Evolutionary conservation across 805 yeast genomes (phyloP), one percentile per base, ranked within the genome.

Genomic region (Wickerhamiella azyma): DNA sequence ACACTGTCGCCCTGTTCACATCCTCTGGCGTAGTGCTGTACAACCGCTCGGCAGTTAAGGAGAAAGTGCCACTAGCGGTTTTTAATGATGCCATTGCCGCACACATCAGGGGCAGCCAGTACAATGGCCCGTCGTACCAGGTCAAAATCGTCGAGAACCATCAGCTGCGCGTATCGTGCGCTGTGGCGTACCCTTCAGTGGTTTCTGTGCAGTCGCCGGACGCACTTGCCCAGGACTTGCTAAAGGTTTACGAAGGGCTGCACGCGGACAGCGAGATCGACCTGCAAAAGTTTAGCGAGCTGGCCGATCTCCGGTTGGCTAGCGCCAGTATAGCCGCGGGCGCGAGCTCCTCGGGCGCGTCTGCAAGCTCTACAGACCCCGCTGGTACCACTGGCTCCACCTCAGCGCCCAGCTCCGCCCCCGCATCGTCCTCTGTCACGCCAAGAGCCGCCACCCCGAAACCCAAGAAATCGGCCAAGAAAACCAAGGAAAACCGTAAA

Each of bases 21-120:
- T 67, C 69, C 0, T 69, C 74, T 9, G 83, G 83, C 1, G 57
- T 68, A 9, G 77, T 77, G 19, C 61, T 70, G 13, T 76, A 71
- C 69, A 67, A 68, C 53, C 59, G 69, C 47, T 62, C 66, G 2
- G 28, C 41, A 6, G 41, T 35, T 2, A 50, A 16, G 2, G 66
- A 53, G 54, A 64, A 60, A 50, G 64, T 71, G 14, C 60, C 75
- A 0, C 63, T 61, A 13, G 39, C 62, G 2, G 62, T 72, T 1
- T 58, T 73, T 43, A 75, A 75, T 53, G 58, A 70, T 8, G 65
- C 77, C 36, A 67, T 77, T 39, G 61, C 70, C n/a, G 68, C 68
- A 19, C 65, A 76, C 52, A 69, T 77, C 47, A 62, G 65, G 37
- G 58, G 33, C 58, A 18, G 29, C 28, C 5, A 18, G 8, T 46